A percentile compares a stretch with the other conserved stretches of the same genome.
phyloP scores from a whole-genome alignment of 768 basidiomycete species.

The Rhizopogon rudus region DNA sequence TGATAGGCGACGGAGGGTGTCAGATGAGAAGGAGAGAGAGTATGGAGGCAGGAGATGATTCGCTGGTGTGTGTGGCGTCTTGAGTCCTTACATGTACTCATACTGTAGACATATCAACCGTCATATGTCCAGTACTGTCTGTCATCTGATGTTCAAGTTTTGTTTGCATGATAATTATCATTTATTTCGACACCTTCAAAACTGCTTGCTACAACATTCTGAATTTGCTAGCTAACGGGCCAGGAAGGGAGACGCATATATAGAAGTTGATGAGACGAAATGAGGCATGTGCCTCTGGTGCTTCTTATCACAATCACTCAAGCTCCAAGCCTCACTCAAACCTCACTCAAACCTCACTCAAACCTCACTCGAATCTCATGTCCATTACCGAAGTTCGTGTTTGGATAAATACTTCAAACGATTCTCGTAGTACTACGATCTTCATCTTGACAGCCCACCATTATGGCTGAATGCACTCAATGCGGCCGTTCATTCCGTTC shows the following conservation, averaged over 20 bases:
- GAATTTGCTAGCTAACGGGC: no score
- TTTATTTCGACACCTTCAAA: background rate
- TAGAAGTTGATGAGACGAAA: no score
- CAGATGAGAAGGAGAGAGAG: slow-evolving; percentile 23
- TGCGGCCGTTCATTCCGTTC: background rate
- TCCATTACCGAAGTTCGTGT: background rate
- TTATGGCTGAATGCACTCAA: background rate
- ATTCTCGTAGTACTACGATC: background rate
- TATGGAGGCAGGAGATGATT: slow-evolving; percentile 16
- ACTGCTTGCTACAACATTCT: no score
- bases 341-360: no score
- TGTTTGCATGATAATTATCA: background rate
- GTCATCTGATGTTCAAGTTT: background rate
- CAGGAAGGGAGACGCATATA: no score
- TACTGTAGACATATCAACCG: background rate
- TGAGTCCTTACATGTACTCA: background rate
- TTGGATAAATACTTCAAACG: background rate
- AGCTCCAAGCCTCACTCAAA: no score
- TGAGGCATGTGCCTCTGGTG: no score
- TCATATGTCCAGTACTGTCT: no score
- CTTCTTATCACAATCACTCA: no score
- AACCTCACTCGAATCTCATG: background rate
- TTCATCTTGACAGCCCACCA: background rate
- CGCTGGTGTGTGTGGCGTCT: background rate
- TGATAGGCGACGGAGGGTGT: slow-evolving; percentile 15